Conservation (phyloP, 352 stramenopile genomes). For the Phytophthora europaea region DNA sequence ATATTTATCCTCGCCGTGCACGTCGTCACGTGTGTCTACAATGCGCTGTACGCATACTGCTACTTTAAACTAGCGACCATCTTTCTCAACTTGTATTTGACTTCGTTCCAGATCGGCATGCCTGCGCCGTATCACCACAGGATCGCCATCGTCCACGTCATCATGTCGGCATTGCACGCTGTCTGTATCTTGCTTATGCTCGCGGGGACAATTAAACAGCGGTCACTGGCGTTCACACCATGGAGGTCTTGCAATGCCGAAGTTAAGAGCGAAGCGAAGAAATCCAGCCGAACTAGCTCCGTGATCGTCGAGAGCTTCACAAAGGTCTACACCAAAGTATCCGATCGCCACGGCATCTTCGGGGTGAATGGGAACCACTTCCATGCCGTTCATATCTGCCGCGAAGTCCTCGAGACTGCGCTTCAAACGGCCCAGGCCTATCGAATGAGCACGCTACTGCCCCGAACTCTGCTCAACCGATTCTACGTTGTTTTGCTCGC, state of each 20-base stretch:
- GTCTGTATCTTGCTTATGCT: slow-evolving; percentile 31
- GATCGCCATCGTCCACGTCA: slow-evolving; percentile 28
- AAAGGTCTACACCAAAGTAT: slow-evolving; percentile 14
- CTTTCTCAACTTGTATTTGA: slow-evolving; percentile 23
- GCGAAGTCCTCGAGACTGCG: slow-evolving; percentile 33
- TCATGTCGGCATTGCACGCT: slow-evolving; percentile 33
- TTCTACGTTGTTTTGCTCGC: slow-evolving; percentile 45
- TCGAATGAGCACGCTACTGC: slow-evolving; percentile 37
- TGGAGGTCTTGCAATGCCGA: slow-evolving; percentile 6
- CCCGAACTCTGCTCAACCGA: slow-evolving; percentile 37
- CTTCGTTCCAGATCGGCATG: slow-evolving; percentile 29
- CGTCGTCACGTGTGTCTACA: neutral
- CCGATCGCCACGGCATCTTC: slow-evolving; percentile 17
- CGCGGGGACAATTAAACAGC: slow-evolving; percentile 2
- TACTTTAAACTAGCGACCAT: slow-evolving; percentile 23
- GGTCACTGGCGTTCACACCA: slow-evolving; percentile 22
- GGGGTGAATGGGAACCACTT: slow-evolving; percentile 28
- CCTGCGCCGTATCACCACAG: slow-evolving; percentile 21
- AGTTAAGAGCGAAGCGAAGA: neutral
- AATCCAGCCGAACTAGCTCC: slow-evolving; percentile 13
- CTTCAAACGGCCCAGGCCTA: slow-evolving; percentile 41
- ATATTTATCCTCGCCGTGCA: neutral
- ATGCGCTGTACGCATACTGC: slow-evolving; percentile 10
- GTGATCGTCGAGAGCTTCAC: slow-evolving; percentile 16
- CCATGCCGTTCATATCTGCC: slow-evolving; percentile 7